Conservation (phyloP, 2,329 filamentous ascomycete genomes). For the Lasiodiplodia sp. region DNA sequence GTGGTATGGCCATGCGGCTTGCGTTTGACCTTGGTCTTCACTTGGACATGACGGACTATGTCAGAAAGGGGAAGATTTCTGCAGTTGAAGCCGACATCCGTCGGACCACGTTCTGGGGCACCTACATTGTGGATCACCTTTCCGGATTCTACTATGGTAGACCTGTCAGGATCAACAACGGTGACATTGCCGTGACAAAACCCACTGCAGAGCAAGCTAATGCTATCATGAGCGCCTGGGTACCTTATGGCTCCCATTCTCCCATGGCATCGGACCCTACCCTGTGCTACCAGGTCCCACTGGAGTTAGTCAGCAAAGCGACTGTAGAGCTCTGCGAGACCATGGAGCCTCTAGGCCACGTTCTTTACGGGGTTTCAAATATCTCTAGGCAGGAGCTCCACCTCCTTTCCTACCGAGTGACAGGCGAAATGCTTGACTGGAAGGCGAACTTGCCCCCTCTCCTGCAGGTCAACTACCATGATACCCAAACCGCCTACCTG, state of each 20-base stretch:
- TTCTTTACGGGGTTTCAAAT: constrained; percentile 41
- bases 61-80: constrained; percentile 50
- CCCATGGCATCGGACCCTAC: constrained; percentile 22
- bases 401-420: constrained; percentile 46
- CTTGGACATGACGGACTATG: constrained; percentile 51
- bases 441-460: constrained; percentile 49
- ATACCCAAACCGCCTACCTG: constrained; percentile 43
- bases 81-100: constrained; percentile 50
- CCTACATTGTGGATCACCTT: constrained; percentile 51
- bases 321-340: constrained; percentile 53
- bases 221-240: constrained; percentile 29
- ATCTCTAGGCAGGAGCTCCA: constrained; percentile 46
- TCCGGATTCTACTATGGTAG: constrained; percentile 55
- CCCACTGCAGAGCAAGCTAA: constrained; percentile 39
- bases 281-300: constrained; percentile 22
- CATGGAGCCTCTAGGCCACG: constrained; percentile 52
- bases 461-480: constrained; percentile 46
- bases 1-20: constrained; percentile 46
- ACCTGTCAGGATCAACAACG: constrained; percentile 48
- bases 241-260: constrained; percentile 29
- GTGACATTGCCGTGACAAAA: constrained; percentile 51
- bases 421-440: constrained; percentile 47
- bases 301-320: constrained; percentile 32
- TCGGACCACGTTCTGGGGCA: constrained; percentile 52
- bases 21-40: constrained; percentile 44